Base-by-base conservation (phyloP, 2,329 filamentous ascomycete genomes). In the Trichoderma guizhouense region DNA sequence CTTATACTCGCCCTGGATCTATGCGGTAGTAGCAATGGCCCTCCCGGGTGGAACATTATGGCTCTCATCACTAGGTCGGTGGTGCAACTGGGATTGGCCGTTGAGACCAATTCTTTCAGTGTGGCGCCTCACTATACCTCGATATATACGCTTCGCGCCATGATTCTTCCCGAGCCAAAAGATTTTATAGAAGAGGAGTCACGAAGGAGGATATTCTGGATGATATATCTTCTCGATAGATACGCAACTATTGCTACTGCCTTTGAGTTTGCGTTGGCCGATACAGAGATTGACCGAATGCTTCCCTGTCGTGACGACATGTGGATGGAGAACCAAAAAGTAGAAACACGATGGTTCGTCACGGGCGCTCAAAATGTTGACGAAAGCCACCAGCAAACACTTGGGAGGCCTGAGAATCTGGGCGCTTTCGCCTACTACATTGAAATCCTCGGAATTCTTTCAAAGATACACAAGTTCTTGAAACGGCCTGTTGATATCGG, bases 161-260 rank as follows among this genome's bases (percentile, higher is more conserved):
- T 95, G 84, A 91, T 95, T 3, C 84, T 97, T 0, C 92, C 94
- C 0, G 94, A 97, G 73, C 88, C 95, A 0, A 90, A 89, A 65
- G 92, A 94, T 73, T 97, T 95, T 81, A 92, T 97, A 71, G 94
- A 97, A 79, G 95, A 97, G 73, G 95, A 98, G 80, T 92, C 93
- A 55, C 86, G 94, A 32, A 88, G 95, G 32, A 87, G 95, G 30
- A 84, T 97, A 1, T 97, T 98, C 80, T 98, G 95, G 95, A 95
- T 97, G 90, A 91, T 97, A 12, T 98, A 97, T 78, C 83, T 97
- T 14, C 86, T 98, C 7, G 95, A 98, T 79, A 88, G 95, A 64
- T 97, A 97, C 78, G 94, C 94, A 1, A 97, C 94, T 0, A 91
- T 97, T 71, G 92, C 94, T 0, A 97, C 95, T 0, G 94, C 95